phyloP scores from a whole-genome alignment of 2,329 filamentous ascomycete species.

The Massarina eburnea region DNA sequence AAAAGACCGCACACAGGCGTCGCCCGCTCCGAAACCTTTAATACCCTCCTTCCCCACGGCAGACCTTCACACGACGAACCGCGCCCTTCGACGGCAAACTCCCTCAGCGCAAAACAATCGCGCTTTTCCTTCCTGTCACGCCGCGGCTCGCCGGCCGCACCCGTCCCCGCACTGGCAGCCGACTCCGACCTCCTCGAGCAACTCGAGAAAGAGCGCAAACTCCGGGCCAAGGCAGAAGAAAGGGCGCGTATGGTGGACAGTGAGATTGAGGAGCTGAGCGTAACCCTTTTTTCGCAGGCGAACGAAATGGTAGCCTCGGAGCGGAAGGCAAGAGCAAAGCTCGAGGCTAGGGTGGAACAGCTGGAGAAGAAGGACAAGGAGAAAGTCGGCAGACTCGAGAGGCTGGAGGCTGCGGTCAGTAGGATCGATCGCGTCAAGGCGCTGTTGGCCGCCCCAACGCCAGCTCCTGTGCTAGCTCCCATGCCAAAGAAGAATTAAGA shows the following conservation, averaged over 20 bases:
- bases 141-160: constrained; percentile 32
- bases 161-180: constrained; percentile 41
- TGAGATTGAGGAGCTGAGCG: constrained; percentile 79
- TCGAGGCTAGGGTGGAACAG: constrained; percentile 70
- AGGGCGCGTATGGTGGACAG: constrained; percentile 65
- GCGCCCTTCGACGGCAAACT: constrained; percentile 33
- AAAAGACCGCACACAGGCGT: constrained; percentile 16
- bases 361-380: constrained; percentile 71
- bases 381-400: constrained; percentile 68
- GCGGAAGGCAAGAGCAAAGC: constrained; percentile 66
- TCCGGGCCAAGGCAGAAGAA: constrained; percentile 70
- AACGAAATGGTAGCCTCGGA: constrained; percentile 86
- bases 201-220: constrained; percentile 65
- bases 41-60: constrained; percentile 15
- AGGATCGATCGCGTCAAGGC: constrained; percentile 71
- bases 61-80: constrained; percentile 28
- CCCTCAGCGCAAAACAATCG: constrained; percentile 32
- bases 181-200: constrained; percentile 60
- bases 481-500: constrained; percentile 4
- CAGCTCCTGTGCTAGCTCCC: constrained; percentile 1
- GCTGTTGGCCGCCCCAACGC: constrained; percentile 50
- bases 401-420: constrained; percentile 69
- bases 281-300: constrained; percentile 75
- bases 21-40: constrained; percentile 23
- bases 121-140: constrained; percentile 49